phyloP scores from a whole-genome alignment of 2,329 filamentous ascomycete species.

The Cylindrodendrum hubeiense region DNA sequence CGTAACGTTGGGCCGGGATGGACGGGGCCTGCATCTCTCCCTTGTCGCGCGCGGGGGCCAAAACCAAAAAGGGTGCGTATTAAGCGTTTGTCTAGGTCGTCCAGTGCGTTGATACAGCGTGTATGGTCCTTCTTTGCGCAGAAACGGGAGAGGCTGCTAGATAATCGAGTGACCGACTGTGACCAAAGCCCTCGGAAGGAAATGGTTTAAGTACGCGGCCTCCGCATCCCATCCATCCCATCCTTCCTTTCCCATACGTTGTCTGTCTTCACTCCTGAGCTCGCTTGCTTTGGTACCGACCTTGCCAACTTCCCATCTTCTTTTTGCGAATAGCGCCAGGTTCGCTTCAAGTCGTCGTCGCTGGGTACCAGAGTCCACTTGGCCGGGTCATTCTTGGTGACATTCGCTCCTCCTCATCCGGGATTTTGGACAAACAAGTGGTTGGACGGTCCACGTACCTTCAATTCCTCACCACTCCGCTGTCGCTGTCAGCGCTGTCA shows the following conservation, averaged over 20 bases:
- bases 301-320: neutral
- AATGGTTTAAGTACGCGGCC: slow-evolving; percentile 8
- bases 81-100: neutral
- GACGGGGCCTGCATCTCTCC: neutral
- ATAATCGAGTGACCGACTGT: slow-evolving; percentile 7
- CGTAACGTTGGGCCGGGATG: slow-evolving; percentile 6
- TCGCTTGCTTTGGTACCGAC: neutral
- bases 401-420: neutral
- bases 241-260: slow-evolving; percentile 1
- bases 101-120: slow-evolving; percentile 10
- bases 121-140: slow-evolving; percentile 3
- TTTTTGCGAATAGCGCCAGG: neutral
- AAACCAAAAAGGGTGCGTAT: neutral
- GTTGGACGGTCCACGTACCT: slow-evolving; percentile 2
- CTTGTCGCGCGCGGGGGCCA: slow-evolving; percentile 17
- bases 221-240: slow-evolving; percentile 3
- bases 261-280: neutral
- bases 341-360: neutral
- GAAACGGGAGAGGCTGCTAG: slow-evolving; percentile 1
- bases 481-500: neutral
- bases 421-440: neutral
- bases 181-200: neutral
- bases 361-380: neutral
- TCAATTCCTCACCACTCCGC: slow-evolving; percentile 4
- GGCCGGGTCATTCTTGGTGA: neutral